These are phyloP conservation scores for Dictyostelium firmibasis DNA, from an alignment of 78 protist genomes.

Conservation along the genomic window DNA sequence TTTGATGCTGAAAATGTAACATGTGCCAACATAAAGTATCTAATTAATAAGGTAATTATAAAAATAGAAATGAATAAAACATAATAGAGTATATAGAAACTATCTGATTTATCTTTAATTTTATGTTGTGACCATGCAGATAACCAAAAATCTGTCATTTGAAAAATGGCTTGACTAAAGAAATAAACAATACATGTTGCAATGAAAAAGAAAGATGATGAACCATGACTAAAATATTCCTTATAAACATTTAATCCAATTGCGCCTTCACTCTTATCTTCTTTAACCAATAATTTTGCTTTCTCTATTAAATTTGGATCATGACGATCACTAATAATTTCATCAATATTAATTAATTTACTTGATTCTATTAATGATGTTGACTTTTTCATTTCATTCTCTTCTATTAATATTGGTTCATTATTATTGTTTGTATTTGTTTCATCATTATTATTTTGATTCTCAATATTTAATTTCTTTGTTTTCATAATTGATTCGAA, in stretches of 20 bases:
- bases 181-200: background rate
- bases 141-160: slow-evolving; percentile 36
- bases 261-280: slow-evolving; percentile 7
- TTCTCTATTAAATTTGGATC: background rate
- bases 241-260: background rate
- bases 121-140: background rate
- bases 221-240: slow-evolving; percentile 2
- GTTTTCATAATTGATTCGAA: slow-evolving; percentile 64
- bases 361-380: background rate
- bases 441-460: background rate
- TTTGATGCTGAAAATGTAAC: background rate
- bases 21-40: background rate
- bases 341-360: background rate
- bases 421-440: background rate
- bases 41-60: background rate
- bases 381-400: background rate
- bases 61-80: background rate
- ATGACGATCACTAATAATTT: background rate
- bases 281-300: slow-evolving; percentile 36
- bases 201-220: background rate
- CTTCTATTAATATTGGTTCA: background rate
- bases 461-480: slow-evolving; percentile 9
- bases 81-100: background rate
- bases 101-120: background rate
- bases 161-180: slow-evolving; percentile 6